Conservation (phyloP, 106 monocot genomes). For the Platanthera guangdongensis region DNA sequence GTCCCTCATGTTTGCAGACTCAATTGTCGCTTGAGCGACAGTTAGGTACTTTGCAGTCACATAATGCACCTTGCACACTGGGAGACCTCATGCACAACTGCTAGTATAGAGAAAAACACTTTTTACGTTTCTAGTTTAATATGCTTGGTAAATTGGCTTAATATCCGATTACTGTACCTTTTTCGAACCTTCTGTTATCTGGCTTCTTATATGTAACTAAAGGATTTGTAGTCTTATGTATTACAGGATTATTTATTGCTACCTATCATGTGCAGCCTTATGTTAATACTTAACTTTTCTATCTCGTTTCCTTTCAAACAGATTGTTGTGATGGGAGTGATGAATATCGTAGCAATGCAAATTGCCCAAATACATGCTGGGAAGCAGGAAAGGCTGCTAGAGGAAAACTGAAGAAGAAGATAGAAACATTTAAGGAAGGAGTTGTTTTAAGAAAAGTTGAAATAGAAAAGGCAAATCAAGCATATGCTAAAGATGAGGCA, state of each 20-base stretch:
- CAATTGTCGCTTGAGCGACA: too few species aligned
- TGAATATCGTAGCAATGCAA: constrained; percentile 64
- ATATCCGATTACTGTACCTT: too few species aligned
- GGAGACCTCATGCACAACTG: too few species aligned
- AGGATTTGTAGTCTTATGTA: background rate
- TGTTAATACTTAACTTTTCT: background rate
- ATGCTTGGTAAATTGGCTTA: too few species aligned
- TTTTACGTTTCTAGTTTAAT: too few species aligned
- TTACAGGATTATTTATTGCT: background rate
- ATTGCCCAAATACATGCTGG: constrained; percentile 92
- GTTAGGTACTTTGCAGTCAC: too few species aligned
- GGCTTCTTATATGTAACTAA: background rate
- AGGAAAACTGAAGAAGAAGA: constrained; percentile 83
- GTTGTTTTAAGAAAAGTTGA: constrained; percentile 47
- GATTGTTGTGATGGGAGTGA: constrained; percentile 99
- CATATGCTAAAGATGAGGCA: constrained; percentile 77
- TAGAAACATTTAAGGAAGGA: constrained; percentile 66
- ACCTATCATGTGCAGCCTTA: background rate
- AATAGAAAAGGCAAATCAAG: constrained; percentile 69
- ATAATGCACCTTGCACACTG: too few species aligned
- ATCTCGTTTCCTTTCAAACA: constrained; percentile 14
- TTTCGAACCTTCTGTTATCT: background rate
- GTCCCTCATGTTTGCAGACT: too few species aligned
- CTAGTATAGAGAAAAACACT: too few species aligned
- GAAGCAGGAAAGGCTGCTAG: constrained; percentile 94